Percentiles rank a stretch among this genome's conserved stretches.
phyloP scores from a whole-genome alignment of 805 yeast genomes.

The Monosporozyma yasuniensis region DNA sequence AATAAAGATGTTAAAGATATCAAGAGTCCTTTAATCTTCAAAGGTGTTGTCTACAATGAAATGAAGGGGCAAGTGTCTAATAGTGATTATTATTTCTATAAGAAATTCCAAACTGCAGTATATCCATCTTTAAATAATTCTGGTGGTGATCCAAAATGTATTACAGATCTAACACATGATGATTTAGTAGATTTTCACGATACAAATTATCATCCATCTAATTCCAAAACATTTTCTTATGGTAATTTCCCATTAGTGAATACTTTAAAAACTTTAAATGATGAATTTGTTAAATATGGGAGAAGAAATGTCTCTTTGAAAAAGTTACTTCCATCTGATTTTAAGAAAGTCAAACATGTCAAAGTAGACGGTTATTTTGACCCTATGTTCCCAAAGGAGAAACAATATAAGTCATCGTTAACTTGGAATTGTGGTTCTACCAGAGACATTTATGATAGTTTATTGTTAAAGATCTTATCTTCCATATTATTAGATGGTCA shows the following conservation, averaged over 20 bases:
- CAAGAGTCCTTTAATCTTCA: conserved; percentile 56
- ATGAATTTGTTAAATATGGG: conserved; percentile 46
- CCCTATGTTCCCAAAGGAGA: conserved; percentile 55
- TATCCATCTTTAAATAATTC: conserved; percentile 82
- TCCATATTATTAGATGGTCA: conserved; percentile 81
- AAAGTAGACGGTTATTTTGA: conserved; percentile 69
- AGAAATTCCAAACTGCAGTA: conserved; percentile 69
- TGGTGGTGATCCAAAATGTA: conserved; percentile 86
- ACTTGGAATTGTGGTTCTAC: conserved; percentile 87
- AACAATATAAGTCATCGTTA: conserved; percentile 70
- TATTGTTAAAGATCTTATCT: conserved; percentile 62
- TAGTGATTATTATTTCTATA: conserved; percentile 77
- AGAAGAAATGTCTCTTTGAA: conserved; percentile 30
- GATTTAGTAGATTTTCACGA: conserved; percentile 73
- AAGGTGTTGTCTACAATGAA: conserved; percentile 96
- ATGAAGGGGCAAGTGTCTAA: conserved; percentile 97
- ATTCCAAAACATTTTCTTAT: conserved; percentile 78
- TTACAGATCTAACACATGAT: conserved; percentile 64
- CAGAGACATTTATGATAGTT: conserved; percentile 55
- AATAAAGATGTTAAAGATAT: conserved; percentile 51
- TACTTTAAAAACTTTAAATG: conserved; percentile 50
- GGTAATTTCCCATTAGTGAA: conserved; percentile 62
- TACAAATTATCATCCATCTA: conserved; percentile 79
- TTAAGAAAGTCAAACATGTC: conserved; percentile 28
- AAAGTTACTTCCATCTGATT: conserved; percentile 36